These are phyloP conservation scores for Davidsoniella virescens DNA, from an alignment of 2,329 filamentous ascomycete genomes.

Conservation along the genomic window DNA sequence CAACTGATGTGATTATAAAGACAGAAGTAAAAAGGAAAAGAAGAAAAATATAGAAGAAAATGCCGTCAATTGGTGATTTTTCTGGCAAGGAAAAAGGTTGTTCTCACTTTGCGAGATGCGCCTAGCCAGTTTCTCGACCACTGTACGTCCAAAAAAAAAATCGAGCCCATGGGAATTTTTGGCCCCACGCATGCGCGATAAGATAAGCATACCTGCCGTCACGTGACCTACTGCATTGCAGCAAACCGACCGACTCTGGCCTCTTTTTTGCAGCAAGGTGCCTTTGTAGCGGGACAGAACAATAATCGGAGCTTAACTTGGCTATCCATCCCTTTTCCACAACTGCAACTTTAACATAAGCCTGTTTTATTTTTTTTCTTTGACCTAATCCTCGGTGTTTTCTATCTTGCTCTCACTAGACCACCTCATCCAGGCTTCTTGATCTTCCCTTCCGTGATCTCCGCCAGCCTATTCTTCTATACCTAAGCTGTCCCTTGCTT, in stretches of 20 bases:
- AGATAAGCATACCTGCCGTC: constrained; percentile 2
- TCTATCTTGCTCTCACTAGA: background rate
- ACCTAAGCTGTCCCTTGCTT: no score
- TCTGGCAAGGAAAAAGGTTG: no score
- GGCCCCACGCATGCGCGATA: constrained; percentile 12
- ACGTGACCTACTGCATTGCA: constrained; percentile 3
- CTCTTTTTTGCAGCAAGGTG: no score
- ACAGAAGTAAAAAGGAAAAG: constrained; percentile 9
- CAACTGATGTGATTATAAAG: constrained; percentile 6
- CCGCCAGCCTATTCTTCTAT: background rate
- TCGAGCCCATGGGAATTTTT: background rate
- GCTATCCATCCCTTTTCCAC: background rate
- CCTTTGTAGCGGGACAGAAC: no score
- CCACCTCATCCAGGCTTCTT: background rate
- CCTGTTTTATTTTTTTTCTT: background rate
- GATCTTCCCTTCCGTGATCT: background rate
- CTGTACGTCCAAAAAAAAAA: constrained; percentile 8
- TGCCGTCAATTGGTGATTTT: background rate
- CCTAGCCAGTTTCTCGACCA: no score
- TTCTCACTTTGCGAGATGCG: no score
- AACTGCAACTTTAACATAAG: background rate
- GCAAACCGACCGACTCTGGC: no score
- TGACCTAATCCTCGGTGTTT: background rate
- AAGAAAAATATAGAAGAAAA: constrained; percentile 3
- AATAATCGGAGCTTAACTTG: background rate